phyloP scores from a whole-genome alignment of 2,329 filamentous ascomycete species.

The Apiospora sp. region DNA sequence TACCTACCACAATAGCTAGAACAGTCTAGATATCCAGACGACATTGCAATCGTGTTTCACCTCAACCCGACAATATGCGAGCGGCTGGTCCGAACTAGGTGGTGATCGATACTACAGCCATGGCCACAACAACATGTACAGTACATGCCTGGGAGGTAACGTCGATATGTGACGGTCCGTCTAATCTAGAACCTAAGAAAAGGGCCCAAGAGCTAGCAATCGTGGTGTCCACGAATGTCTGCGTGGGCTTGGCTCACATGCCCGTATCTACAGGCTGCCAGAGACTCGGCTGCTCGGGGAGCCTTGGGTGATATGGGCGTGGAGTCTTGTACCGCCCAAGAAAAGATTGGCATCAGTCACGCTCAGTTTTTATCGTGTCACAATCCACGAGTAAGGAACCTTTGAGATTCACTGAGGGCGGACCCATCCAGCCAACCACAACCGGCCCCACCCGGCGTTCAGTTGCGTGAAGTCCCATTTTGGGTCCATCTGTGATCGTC shows the following conservation, averaged over 20 bases:
- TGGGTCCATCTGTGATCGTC: constrained; percentile 3
- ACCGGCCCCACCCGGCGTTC: constrained; percentile 7
- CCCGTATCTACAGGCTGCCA: not conserved
- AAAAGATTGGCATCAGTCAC: constrained; percentile 17
- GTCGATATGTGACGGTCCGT: not conserved
- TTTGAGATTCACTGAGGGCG: not conserved
- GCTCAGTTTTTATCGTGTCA: constrained; percentile 16
- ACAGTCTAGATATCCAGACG: not conserved
- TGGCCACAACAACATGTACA: not conserved
- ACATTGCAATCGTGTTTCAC: not conserved
- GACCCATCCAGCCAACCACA: not conserved
- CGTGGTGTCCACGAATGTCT: not conserved
- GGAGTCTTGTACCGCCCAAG: not conserved
- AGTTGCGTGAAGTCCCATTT: not conserved
- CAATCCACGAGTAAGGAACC: constrained; percentile 2
- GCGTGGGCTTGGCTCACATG: constrained; percentile 11
- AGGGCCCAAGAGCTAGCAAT: not conserved
- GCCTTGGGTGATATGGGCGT: not conserved
- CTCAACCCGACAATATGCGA: constrained; percentile 9
- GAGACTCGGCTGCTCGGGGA: not conserved
- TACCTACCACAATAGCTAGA: not conserved
- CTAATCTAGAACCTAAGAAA: not conserved
- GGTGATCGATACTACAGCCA: not conserved
- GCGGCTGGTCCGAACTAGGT: constrained; percentile 5
- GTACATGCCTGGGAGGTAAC: not conserved